Evolutionary conservation across 2,329 filamentous ascomycete species (phyloP), one percentile per base, ranked within the genome.

Genomic region (Stachybotrys chlorohalonatus): DNA sequence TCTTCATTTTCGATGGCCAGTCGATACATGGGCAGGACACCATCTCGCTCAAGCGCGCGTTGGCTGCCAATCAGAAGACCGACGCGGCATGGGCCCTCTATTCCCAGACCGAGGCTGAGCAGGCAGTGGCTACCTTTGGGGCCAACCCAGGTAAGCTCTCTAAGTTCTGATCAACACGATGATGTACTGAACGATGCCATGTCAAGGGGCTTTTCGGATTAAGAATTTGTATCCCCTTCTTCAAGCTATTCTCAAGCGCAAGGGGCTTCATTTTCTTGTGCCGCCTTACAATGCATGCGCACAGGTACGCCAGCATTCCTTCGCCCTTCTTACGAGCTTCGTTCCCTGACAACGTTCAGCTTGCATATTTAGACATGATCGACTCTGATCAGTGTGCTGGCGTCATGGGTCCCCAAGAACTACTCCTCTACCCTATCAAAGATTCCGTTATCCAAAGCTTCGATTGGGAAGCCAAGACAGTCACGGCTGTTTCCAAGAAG

Each of bases 1-100:
- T 95, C 59, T 97, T 99, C 69, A 80, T 99, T 52, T 99, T 99
- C 71, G 89, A 93, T 68, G 94, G 94, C 42, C 82, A 96, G 64
- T 84, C 90, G 46, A 81, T 91, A 57, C 84, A 85, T 46, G 88
- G 87, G 55, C 87, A 89, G 64, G 86, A 92, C 64, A 84, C 89
- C 50, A 78, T 85, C 56, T 76, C 84, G 30, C 78, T 87, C 54
- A 80, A 84, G 60, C 81, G 82, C 49, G 83, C 82, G 31, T 80
- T 80, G 51, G 77, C 78, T 32, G 87, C 90, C 60, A 85, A 86
- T 59, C 72, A 81, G 58, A 85, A 86, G 60, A 90, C 90, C 52
- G 82, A 89, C 60, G 76, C 86, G 55, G 94, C 93, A 5, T 99
- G 94, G 93, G 81, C 83, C 3, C 74, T 95, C 50, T 99, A 99